Base-by-base conservation (phyloP, 1,139 yeast genomes). In the Candida sp. region DNA sequence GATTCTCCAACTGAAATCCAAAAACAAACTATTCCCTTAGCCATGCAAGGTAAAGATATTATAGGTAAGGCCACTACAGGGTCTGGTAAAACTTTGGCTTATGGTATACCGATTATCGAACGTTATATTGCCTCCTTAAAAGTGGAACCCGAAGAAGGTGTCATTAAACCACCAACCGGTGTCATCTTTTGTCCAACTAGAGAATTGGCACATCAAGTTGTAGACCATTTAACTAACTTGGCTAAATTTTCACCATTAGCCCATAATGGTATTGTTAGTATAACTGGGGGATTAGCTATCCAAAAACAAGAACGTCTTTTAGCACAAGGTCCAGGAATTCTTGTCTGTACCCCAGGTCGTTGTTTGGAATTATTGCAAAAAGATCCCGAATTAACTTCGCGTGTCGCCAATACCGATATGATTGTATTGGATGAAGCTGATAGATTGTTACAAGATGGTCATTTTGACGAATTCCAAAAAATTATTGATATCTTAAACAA, bases 41-140 rank as follows among this genome's bases (percentile, higher is more conserved):
- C 95, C 3, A 50, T 87, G 11, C 69, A 73, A 32, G 95, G 93
- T 5, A 75, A 74, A 40, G 98, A 93, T 63, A 79, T 93, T 7
- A 81, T 95, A 51, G 99, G 99, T 45, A 95, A 93, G 58, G 99
- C 99, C 8, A 85, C 95, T 6, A 95, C 99, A 1, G 99, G 99
- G 61, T 89, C 97, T 0, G 99, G 99, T 73, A 93, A 93, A 60
- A 93, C 99, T 0, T 71, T 91, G 45, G 99, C 99, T 0, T 93
- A 89, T 60, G 97, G 97, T 40, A 79, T 93, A 22, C 98, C 99
- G n/a, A 84, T 95, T 23, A 64, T 93, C 46, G 97, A 95, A 57
- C 77, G 76, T 43, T 71, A 82, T 42, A 56, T 81, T 12, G 43
- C 59, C 5, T 61, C 67, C 22, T 46, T 63, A 32, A 43, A 46